phyloP scores from a whole-genome alignment of 345 rosid species.

The Pistacia atlantica region DNA sequence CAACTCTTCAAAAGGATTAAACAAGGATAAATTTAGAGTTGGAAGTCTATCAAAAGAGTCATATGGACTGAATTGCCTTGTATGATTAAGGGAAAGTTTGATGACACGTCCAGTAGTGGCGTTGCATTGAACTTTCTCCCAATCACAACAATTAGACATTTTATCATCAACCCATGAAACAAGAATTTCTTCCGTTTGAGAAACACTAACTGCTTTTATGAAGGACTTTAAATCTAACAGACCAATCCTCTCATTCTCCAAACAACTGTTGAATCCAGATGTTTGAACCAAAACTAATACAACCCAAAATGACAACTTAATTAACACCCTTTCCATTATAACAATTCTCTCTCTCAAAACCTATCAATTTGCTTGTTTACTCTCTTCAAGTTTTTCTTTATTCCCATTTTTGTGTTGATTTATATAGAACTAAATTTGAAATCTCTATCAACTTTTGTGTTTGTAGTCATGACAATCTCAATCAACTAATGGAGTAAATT shows the following conservation, averaged over 20 bases:
- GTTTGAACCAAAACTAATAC: not conserved
- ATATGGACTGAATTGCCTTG: rapidly evolving
- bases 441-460: too few species aligned
- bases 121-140: slow-evolving; percentile 16
- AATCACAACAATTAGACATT: not conserved
- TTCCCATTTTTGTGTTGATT: too few species aligned
- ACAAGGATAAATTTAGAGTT: slow-evolving; percentile 16
- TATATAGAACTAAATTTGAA: too few species aligned
- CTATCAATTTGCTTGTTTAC: too few species aligned
- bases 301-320: not conserved
- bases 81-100: not conserved
- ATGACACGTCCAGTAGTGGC: not conserved
- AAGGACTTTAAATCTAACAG: slow-evolving; percentile 27
- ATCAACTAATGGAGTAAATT: too few species aligned
- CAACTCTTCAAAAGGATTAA: slow-evolving; percentile 15
- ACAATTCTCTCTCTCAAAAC: too few species aligned
- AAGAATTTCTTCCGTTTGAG: not conserved
- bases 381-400: too few species aligned
- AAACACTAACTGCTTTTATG: not conserved
- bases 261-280: not conserved
- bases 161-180: slow-evolving; percentile 14
- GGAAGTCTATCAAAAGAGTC: not conserved
- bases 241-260: slow-evolving; percentile 24
- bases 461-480: too few species aligned
- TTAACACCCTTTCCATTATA: not conserved